Evolutionary conservation across 305 asterid species (phyloP).

Genomic region (Plantago lanceolata): DNA sequence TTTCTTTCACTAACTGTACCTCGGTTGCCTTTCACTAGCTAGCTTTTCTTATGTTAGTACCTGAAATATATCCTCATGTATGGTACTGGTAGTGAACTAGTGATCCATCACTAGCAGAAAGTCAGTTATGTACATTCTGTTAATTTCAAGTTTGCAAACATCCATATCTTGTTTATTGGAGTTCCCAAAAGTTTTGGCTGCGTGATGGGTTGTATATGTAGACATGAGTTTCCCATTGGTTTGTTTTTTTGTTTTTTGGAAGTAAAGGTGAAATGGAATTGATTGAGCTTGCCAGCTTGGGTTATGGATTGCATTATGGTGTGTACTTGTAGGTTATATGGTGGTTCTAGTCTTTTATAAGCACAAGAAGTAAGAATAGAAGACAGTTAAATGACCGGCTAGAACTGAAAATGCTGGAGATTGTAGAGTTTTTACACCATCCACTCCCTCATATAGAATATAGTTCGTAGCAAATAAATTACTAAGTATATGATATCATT

Average conservation of each 20-base stretch:
- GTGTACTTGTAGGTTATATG: slow-evolving; percentile 10
- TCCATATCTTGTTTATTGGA: background rate
- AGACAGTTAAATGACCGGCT: background rate
- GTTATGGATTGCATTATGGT: background rate
- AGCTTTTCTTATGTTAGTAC: no score
- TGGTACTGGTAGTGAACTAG: background rate
- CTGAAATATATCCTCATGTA: background rate
- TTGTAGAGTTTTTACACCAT: background rate
- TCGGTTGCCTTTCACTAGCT: no score
- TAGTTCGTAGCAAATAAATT: slow-evolving; percentile 21
- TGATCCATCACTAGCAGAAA: background rate
- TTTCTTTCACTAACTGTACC: no score
- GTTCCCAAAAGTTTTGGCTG: slow-evolving; percentile 12
- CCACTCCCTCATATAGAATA: slow-evolving; percentile 11
- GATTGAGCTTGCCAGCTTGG: background rate
- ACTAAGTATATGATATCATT: slow-evolving; percentile 1
- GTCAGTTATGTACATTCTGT: background rate
- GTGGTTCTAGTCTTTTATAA: slow-evolving; percentile 3
- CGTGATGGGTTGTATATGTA: slow-evolving; percentile 4
- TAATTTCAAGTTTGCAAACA: background rate
- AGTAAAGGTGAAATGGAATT: background rate
- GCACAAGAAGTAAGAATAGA: background rate
- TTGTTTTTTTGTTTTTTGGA: background rate
- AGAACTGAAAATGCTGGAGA: background rate
- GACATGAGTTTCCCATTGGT: background rate